Base-by-base conservation (phyloP, 2,329 filamentous ascomycete genomes). In the Penicillium sp. region DNA sequence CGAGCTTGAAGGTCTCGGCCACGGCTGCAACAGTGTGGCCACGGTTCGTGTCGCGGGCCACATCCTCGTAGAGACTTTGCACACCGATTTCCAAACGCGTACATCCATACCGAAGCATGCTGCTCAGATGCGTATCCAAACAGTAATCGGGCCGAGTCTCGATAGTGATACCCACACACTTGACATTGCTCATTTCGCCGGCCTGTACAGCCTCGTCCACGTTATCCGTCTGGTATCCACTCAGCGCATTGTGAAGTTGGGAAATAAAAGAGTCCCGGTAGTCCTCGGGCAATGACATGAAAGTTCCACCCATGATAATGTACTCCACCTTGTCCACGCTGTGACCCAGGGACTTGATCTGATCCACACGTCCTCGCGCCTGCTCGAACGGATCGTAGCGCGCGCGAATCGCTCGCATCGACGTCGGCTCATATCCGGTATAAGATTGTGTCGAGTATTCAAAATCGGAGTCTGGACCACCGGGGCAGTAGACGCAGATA, bases 271-370 rank as follows among this genome's bases (percentile, higher is more conserved):
- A 83, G 51, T 98, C 88, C 23, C 93, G 79, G 69, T 98, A 98
- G 20, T 85, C 83, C 61, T 89, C 84, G 7, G 91, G 79, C 22
- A 98, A 73, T 2, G 91, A 97, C 94, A 98, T 98, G 71, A 98
- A 98, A 0, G 93, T 98, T 56, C 93, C 93, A 50, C 93, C 93
- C 93, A 98, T 98, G 66, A 98, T 95, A 65, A 98, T 98, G 69
- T 97, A 98, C 74, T 98, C 93, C 20, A 98, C 93, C 69, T 98
- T 98, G 73, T 98, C 93, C 39, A 98, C 93, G 37, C 89, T 95
- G 69, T 98, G 93, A 0, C 93, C 93, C 0, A 98, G 78, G 1
- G 88, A 87, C 69, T 95, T 94, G 64, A 98, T 89, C 72, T 98
- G 93, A 61, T 98, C 94, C 5, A 98, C 91, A 58, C 93, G 83